Conservation (phyloP, 345 rosid genomes). For the Gynandropsis gynandra region DNA sequence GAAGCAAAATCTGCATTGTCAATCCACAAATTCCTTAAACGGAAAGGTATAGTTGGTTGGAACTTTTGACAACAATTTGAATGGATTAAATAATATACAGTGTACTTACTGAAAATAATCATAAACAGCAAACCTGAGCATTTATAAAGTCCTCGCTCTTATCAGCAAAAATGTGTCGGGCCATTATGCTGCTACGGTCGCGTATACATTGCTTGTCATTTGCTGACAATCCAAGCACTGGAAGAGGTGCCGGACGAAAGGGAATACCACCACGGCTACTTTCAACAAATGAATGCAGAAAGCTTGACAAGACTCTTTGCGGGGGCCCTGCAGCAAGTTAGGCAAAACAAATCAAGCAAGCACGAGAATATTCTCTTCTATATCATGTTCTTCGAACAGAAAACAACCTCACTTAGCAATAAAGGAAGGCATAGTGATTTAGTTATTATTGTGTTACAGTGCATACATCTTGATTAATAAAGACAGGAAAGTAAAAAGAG, state of each 20-base stretch:
- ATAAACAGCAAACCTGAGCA: slow-evolving; percentile 54
- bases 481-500: not conserved
- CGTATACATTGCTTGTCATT: slow-evolving; percentile 96
- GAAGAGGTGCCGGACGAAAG: slow-evolving; percentile 76
- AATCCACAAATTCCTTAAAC: too few relatives aligned
- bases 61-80: slow-evolving; percentile 2
- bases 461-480: not conserved
- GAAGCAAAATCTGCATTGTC: too few relatives aligned
- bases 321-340: slow-evolving; percentile 69
- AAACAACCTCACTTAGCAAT: too few relatives aligned
- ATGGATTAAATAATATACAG: slow-evolving; percentile 8
- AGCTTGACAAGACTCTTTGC: slow-evolving; percentile 73
- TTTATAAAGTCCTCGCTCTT: slow-evolving; percentile 84
- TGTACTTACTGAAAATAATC: not conserved
- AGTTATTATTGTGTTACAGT: too few relatives aligned
- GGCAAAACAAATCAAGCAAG: slow-evolving; percentile 15
- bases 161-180: slow-evolving; percentile 87
- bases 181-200: slow-evolving; percentile 99
- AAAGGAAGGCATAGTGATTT: not conserved
- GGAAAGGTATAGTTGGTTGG: slow-evolving; percentile 3
- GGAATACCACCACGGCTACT: slow-evolving; percentile 82
- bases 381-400: not conserved
- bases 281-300: slow-evolving; percentile 90
- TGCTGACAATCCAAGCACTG: slow-evolving; percentile 75
- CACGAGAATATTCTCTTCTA: not conserved